Percentiles rank a stretch among this genome's conserved stretches.
These are phyloP conservation scores for Agrocybe pediades DNA, from an alignment of 768 basidiomycete species.

Conservation along the genomic window DNA sequence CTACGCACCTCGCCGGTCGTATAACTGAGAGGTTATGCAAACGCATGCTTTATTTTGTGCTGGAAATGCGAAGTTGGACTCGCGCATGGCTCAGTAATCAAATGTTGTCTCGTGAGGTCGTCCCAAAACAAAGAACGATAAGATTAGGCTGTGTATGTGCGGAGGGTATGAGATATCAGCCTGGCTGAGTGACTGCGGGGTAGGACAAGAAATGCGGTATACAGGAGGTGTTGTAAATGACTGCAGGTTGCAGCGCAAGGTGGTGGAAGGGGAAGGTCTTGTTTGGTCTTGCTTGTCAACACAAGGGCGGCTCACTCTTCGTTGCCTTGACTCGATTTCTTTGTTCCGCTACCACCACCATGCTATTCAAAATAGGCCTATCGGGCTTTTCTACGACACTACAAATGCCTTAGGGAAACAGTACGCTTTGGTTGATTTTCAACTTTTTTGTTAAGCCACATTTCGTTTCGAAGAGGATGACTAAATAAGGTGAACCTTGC, in stretches of 20 bases:
- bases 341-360: no score
- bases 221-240: neutral
- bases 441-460: no score
- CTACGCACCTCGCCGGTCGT: constrained; percentile 85
- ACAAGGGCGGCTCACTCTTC: no score
- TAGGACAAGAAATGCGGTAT: neutral
- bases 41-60: constrained; percentile 94
- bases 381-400: no score
- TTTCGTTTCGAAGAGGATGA: no score
- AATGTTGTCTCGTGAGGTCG: neutral
- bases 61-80: constrained; percentile 95
- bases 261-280: constrained; percentile 5
- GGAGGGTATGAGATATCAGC: neutral
- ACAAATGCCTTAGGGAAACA: no score
- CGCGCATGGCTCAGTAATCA: constrained; percentile 63
- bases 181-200: neutral
- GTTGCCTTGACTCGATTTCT: no score
- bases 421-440: no score
- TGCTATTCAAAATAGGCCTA: no score
- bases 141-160: neutral
- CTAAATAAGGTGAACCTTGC: no score
- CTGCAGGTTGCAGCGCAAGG: constrained; percentile 4
- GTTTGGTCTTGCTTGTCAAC: constrained; percentile 12
- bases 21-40: constrained; percentile 91
- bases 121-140: neutral